Evolutionary conservation across 805 yeast genomes (phyloP).

Genomic region (Clavispora carvajalis): DNA sequence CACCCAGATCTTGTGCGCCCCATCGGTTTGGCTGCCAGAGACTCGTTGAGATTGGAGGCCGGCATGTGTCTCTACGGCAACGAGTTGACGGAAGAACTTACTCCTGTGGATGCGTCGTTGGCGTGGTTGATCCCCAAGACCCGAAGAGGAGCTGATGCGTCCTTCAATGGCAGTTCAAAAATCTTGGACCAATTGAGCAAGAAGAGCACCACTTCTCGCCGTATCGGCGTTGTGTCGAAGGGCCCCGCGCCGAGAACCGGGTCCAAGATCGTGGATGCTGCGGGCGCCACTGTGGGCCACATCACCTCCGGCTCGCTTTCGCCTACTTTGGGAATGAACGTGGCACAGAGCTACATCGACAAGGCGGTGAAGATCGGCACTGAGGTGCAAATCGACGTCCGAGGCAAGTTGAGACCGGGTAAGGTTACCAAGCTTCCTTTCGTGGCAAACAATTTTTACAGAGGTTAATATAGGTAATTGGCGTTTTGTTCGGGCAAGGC

Average conservation of each 20-base stretch:
- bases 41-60: constrained; percentile 90
- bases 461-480: constrained; percentile 18
- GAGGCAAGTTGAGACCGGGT: constrained; percentile 80
- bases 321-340: constrained; percentile 63
- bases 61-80: constrained; percentile 98
- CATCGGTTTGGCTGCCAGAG: constrained; percentile 97
- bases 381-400: constrained; percentile 63
- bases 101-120: constrained; percentile 86
- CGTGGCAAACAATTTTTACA: constrained; percentile 68
- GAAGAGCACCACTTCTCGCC: constrained; percentile 50
- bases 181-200: constrained; percentile 69
- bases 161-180: constrained; percentile 72
- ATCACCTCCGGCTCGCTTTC: constrained; percentile 61
- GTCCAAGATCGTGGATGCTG: constrained; percentile 51
- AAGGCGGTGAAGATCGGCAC: constrained; percentile 74
- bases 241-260: constrained; percentile 96
- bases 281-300: constrained; percentile 50
- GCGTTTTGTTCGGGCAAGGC: background rate
- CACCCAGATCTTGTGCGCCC: constrained; percentile 61
- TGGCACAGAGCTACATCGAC: constrained; percentile 86
- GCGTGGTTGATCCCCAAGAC: constrained; percentile 86
- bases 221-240: constrained; percentile 70
- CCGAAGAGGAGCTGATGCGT: constrained; percentile 48
- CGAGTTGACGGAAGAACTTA: constrained; percentile 70
- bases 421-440: constrained; percentile 80